Evolutionary conservation across 73 alveolate species (phyloP).

Genomic region (Diophrys appendiculata): DNA sequence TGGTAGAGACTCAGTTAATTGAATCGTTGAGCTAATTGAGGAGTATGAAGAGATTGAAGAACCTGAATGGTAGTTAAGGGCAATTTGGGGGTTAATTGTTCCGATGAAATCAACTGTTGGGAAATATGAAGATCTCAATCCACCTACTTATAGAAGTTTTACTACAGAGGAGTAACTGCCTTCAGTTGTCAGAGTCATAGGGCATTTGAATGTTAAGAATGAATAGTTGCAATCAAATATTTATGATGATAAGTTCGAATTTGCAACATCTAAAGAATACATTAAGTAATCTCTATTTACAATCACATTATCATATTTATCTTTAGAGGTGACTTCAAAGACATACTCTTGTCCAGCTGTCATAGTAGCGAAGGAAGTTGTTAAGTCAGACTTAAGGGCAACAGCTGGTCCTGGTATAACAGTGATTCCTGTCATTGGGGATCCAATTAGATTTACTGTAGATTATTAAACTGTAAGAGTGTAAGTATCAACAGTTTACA

Average conservation of each 20-base stretch:
- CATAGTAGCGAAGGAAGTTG: constrained; percentile 16
- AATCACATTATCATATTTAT: constrained; percentile 36
- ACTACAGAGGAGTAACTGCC: constrained; percentile 40
- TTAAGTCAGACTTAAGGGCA: constrained; percentile 30
- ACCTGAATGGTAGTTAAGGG: constrained; percentile 32
- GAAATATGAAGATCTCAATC: constrained; percentile 52
- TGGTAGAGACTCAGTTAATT: constrained; percentile 32
- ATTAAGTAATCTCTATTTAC: background rate
- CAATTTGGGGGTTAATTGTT: constrained; percentile 12
- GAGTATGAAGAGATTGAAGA: constrained; percentile 20
- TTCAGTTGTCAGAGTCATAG: constrained; percentile 9
- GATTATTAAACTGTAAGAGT: constrained; percentile 28
- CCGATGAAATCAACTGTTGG: constrained; percentile 48
- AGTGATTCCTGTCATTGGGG: constrained; percentile 41
- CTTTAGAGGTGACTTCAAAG: constrained; percentile 48
- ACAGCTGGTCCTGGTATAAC: constrained; percentile 42
- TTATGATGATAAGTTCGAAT: background rate
- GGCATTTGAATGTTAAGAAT: background rate
- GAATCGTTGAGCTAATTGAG: constrained; percentile 26
- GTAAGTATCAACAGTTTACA: constrained; percentile 26
- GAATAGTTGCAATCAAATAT: background rate
- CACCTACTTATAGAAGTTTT: constrained; percentile 33
- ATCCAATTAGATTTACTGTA: constrained; percentile 17
- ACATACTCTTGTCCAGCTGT: constrained; percentile 21
- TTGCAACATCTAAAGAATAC: background rate